Conservation (phyloP, 2,329 filamentous ascomycete species). For the Stromatinia cepivora region DNA sequence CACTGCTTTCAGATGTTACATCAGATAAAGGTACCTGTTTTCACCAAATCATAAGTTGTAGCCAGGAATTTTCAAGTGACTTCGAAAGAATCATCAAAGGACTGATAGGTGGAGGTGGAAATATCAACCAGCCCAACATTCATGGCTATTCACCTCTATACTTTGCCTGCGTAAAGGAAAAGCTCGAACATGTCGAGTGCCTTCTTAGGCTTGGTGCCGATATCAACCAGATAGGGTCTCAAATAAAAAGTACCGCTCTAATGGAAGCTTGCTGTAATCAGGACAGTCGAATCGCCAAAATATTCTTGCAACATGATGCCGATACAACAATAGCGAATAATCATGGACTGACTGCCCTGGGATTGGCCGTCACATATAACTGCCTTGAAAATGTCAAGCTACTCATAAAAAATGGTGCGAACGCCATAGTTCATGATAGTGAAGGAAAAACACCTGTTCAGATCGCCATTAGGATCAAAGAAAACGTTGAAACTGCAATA, state of each 20-base stretch:
- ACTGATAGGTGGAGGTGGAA: not conserved
- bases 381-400: not conserved
- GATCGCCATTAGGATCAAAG: accelerated
- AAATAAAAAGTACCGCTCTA: not conserved
- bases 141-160: not conserved
- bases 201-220: not conserved
- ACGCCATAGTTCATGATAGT: not conserved
- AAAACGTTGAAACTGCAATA: not conserved
- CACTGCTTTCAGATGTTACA: not conserved
- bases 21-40: not conserved
- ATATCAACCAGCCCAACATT: not conserved
- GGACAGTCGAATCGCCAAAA: not conserved
- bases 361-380: accelerated
- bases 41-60: not conserved
- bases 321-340: not conserved
- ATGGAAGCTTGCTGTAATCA: not conserved
- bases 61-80: not conserved
- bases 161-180: not conserved
- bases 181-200: not conserved
- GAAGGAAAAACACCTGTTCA: not conserved
- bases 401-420: not conserved
- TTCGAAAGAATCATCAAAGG: no score
- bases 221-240: not conserved
- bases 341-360: not conserved
- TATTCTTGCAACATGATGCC: not conserved